Evolutionary conservation across 2,329 filamentous ascomycete genomes (phyloP).

Genomic region (Ophiocordyceps sinensis): DNA sequence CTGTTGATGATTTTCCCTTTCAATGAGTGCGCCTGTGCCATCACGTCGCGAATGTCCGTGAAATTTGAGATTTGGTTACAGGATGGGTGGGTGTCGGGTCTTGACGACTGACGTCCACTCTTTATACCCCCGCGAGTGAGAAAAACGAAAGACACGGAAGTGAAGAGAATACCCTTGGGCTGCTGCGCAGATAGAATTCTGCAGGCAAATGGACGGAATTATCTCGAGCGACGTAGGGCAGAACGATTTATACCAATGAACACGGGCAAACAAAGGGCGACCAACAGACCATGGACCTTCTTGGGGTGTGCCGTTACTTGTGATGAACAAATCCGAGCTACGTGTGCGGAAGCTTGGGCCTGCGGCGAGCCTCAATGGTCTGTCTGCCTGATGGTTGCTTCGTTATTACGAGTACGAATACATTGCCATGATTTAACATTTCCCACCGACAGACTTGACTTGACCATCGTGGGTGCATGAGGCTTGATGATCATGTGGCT

Average conservation of each 20-base stretch:
- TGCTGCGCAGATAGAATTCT: constrained; percentile 10
- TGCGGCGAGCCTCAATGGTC: no score
- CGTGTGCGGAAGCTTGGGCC: no score
- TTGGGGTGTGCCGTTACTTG: neutral
- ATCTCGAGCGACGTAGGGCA: neutral
- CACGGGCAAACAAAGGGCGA: neutral
- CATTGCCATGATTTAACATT: no score
- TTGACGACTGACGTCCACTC: constrained; percentile 19
- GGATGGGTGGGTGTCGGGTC: constrained; percentile 9
- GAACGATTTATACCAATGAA: neutral
- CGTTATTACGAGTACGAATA: no score
- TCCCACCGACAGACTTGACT: no score
- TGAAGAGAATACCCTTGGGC: constrained; percentile 20
- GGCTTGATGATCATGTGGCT: no score
- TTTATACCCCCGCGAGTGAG: constrained; percentile 20
- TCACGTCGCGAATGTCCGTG: constrained; percentile 4
- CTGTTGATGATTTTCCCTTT: constrained; percentile 7
- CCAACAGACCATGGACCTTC: neutral
- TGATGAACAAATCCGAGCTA: neutral
- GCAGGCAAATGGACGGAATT: constrained; percentile 3
- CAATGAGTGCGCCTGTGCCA: neutral
- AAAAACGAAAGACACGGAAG: constrained; percentile 16
- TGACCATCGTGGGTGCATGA: no score
- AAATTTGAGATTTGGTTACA: constrained; percentile 7
- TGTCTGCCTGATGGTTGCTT: no score